Evolutionary conservation across 78 protist genomes (phyloP), one percentile per base, ranked within the genome.

Genomic region (Dictyostelium purpureum): DNA sequence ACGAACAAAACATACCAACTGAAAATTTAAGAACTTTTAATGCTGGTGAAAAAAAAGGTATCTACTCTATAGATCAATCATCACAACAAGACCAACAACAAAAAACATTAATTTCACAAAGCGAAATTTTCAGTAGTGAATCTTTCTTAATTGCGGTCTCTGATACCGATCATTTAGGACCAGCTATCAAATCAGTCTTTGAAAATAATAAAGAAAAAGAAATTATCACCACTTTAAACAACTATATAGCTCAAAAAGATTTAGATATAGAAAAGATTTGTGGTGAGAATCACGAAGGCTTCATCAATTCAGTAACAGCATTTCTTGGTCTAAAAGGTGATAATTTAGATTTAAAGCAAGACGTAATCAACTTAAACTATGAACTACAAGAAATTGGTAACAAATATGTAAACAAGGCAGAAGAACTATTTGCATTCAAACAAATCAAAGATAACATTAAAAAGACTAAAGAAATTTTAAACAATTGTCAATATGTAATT

Each of bases 251-350:
- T 0, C 47, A 70, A 37, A 85, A 85, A 24, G 82, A 85, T 24
- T 4, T 33, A 2, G 92, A 85, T 35, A 85, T 85, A 19, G 92
- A 85, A 74, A 73, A 73, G 92, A 85, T 85, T 74, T 85, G 92
- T 73, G 92, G 92, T 43, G 92, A 85, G 42, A 85, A 85, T 45
- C 92, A 85, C 33, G 92, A 85, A n/a, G 81, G 70, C 4, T 85
- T 85, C 56, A 85, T 85, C 19, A 85, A 85, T 61, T 85, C 92
- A n/a, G 92, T 85, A 1, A 70, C 80, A 4, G 69, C 77, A 21
- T 85, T 85, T 26, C 69, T 85, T 10, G 82, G 76, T 5, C 52
- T 85, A 28, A 85, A 85, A 42, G 78, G 69, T 18, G 82, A 85
- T 5, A 85, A 85, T 59, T 35, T 73, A 21, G 43, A 63, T 51